A percentile compares a stretch with the other conserved stretches of the same genome.
Evolutionary conservation across 2,329 filamentous ascomycete species (phyloP).

Genomic region (Trichophyton benhamiae): DNA sequence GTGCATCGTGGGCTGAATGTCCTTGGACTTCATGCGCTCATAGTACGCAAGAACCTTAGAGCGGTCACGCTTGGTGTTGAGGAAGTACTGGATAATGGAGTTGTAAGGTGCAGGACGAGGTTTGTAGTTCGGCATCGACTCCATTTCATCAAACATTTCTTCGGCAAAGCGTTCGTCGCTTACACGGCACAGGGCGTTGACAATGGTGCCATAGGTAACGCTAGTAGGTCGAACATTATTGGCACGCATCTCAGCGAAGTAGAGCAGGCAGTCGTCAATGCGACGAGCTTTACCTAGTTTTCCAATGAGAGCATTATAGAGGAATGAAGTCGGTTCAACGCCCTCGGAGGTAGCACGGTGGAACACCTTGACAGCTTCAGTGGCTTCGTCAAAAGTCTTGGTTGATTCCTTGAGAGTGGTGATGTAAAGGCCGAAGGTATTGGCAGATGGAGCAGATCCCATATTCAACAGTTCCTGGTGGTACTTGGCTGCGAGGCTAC

Average conservation of each 20-base stretch:
- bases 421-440: slow-evolving; percentile 97
- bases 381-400: slow-evolving; percentile 95
- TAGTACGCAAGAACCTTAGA: slow-evolving; percentile 89
- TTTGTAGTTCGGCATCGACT: slow-evolving; percentile 97
- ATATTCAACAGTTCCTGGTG: slow-evolving; percentile 87
- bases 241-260: slow-evolving; percentile 94
- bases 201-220: slow-evolving; percentile 94
- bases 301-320: slow-evolving; percentile 96
- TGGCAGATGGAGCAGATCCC: slow-evolving; percentile 82
- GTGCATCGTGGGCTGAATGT: slow-evolving; percentile 83
- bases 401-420: slow-evolving; percentile 96
- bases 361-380: slow-evolving; percentile 95
- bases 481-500: slow-evolving; percentile 67
- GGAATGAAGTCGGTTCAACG: slow-evolving; percentile 88
- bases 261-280: slow-evolving; percentile 95
- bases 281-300: slow-evolving; percentile 96
- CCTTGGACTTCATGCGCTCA: slow-evolving; percentile 77
- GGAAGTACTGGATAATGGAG: slow-evolving; percentile 98
- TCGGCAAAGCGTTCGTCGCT: slow-evolving; percentile 97
- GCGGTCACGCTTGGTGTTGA: slow-evolving; percentile 93
- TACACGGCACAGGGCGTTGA: slow-evolving; percentile 93
- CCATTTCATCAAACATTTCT: slow-evolving; percentile 98
- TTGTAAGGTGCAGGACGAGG: slow-evolving; percentile 94
- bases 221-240: slow-evolving; percentile 89
- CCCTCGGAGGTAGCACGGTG: slow-evolving; percentile 84